Evolutionary conservation across 1,284 basidiomycete species (phyloP).

Genomic region (Trametes versicolor): DNA sequence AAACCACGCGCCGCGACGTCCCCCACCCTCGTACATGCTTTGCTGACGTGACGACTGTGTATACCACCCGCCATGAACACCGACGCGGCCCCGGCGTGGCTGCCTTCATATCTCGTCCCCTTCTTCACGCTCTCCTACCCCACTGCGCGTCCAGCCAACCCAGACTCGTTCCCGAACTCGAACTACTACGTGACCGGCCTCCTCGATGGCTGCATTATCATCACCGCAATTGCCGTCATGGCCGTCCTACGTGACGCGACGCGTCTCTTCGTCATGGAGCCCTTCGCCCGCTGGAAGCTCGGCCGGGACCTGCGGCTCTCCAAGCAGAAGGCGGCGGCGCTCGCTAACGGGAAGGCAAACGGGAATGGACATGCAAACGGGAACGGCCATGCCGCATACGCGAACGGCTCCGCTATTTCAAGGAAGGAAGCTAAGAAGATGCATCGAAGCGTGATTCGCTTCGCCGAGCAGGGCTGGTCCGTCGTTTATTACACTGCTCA

Average conservation of each 20-base stretch:
- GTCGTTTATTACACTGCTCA: conserved; percentile 83
- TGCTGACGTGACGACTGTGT: conserved; percentile 37
- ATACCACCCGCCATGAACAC: conserved; percentile 42
- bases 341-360: conserved; percentile 44
- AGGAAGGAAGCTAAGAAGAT: conserved; percentile 59
- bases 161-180: conserved; percentile 76
- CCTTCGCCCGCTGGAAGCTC: conserved; percentile 81
- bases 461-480: conserved; percentile 96
- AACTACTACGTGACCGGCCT: conserved; percentile 75
- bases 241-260: conserved; percentile 81
- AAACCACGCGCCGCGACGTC: conserved; percentile 8
- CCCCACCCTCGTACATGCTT: conserved; percentile 37
- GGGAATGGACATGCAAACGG: conserved; percentile 48
- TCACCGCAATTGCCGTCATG: conserved; percentile 81
- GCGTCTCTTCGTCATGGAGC: conserved; percentile 78
- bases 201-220: conserved; percentile 76
- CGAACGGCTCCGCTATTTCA: conserved; percentile 42
- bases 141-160: conserved; percentile 57
- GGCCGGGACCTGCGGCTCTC: conserved; percentile 55
- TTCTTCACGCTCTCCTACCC: conserved; percentile 84
- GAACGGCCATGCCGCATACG: conserved; percentile 36
- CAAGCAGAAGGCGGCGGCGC: conserved; percentile 41
- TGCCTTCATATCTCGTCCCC: conserved; percentile 65
- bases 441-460: conserved; percentile 81
- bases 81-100: conserved; percentile 51